phyloP scores from a whole-genome alignment of 345 rosid genomes.

The Arabidopsis suecica region DNA sequence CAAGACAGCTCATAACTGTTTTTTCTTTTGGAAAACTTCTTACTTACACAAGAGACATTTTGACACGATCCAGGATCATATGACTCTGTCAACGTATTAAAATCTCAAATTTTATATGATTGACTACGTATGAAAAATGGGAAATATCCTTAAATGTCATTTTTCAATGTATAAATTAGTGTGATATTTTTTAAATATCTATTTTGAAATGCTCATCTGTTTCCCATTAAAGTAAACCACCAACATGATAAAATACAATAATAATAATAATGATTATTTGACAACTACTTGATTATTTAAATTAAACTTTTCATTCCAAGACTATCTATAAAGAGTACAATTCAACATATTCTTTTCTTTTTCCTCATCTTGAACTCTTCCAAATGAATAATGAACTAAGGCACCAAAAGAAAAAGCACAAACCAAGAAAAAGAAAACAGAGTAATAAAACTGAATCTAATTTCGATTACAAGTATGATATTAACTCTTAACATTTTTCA shows the following conservation, averaged over 20 bases:
- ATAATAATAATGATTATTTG: background rate
- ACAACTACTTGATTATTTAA: background rate
- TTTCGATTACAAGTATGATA: constrained; percentile 39
- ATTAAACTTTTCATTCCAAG: background rate
- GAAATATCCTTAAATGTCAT: background rate
- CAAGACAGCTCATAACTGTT: constrained; percentile 9
- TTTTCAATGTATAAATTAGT: background rate
- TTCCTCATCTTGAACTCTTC: constrained; percentile 30
- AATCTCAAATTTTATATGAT: background rate
- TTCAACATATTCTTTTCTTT: constrained; percentile 5
- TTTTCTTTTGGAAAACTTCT: background rate
- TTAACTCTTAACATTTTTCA: constrained; percentile 19
- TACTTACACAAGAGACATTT: background rate
- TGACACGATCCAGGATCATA: constrained; percentile 22
- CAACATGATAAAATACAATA: background rate
- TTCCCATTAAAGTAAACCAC: background rate
- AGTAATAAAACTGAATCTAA: constrained; percentile 35
- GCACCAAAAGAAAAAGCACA: background rate
- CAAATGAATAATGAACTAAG: constrained; percentile 29
- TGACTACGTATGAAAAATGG: background rate
- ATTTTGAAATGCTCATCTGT: background rate
- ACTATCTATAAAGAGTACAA: background rate
- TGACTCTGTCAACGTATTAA: constrained; percentile 10
- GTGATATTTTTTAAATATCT: background rate
- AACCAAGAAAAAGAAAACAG: constrained; percentile 15